phyloP scores from a whole-genome alignment of 2,329 filamentous ascomycete genomes.

The Colletotrichum liriopes region DNA sequence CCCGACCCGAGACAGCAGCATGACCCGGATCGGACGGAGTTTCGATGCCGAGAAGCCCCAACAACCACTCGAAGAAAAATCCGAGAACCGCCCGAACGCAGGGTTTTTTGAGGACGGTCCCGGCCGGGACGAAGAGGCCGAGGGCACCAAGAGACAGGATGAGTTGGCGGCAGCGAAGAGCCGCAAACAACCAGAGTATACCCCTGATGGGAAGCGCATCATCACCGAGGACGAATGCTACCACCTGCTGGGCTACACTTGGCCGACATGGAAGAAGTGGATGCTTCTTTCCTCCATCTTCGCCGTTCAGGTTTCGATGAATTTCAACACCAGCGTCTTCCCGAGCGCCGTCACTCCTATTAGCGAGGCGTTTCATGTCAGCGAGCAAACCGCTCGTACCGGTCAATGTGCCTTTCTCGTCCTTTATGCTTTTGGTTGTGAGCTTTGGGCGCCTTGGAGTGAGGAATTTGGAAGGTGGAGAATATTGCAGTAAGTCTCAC shows the following conservation, averaged over 20 bases:
- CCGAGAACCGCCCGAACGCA: background rate
- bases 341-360: constrained; percentile 65
- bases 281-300: constrained; percentile 66
- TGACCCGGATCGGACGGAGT: constrained; percentile 15
- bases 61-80: background rate
- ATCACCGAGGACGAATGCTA: constrained; percentile 66
- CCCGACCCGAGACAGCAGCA: constrained; percentile 28
- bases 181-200: constrained; percentile 33
- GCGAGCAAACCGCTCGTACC: constrained; percentile 61
- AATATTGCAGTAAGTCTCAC: constrained; percentile 61
- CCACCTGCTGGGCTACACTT: constrained; percentile 61
- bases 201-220: constrained; percentile 53
- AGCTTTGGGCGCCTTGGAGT: constrained; percentile 69
- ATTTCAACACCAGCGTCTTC: constrained; percentile 68
- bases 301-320: constrained; percentile 69
- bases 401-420: constrained; percentile 67
- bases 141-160: constrained; percentile 6
- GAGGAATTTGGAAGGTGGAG: constrained; percentile 69
- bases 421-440: constrained; percentile 65
- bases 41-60: constrained; percentile 23
- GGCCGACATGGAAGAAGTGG: constrained; percentile 66
- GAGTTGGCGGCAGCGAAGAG: constrained; percentile 10
- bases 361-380: constrained; percentile 61
- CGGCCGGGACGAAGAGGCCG: constrained; percentile 33
- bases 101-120: constrained; percentile 32